Base-by-base conservation (phyloP, 2,329 filamentous ascomycete species). In the Claviceps sorghi region DNA sequence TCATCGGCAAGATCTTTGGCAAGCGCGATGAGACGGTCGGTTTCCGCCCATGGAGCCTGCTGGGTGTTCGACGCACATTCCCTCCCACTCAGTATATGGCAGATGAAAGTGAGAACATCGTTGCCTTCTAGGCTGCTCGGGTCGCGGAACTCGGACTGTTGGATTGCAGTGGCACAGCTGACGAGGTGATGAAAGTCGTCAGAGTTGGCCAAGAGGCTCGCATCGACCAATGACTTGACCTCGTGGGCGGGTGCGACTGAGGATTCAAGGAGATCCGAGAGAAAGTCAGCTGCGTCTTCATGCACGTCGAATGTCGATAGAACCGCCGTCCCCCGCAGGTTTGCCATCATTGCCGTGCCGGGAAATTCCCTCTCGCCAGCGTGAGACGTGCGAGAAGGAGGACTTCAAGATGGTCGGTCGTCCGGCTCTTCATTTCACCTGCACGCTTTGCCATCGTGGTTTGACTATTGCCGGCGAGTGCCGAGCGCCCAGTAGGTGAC, bases 121-220 rank as follows among this genome's bases (percentile, higher is more conserved):
- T 60, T 58, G 4, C 62, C 65, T 21, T 69, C 61, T 10, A 67
- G 58, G 30, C 56, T 58, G 4, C 54, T 48, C 5, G 50, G 51
- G 38, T 59, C 41, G 21, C 48, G 42, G 26, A 41, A 49, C 34
- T 54, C 54, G 26, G 49, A 36, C 36, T 56, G 52, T 38, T 55
- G 61, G n/a, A 65, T 59, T 8, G 63, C 63, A 49, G 48, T 58
- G 10, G 67, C 67, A 53, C 65, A 65, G 19, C 66, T 56, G n/a
- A 70, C 57, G 54, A 65, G 52, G 50, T 59, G 58, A 19, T 65
- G 51, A 63, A 66, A 70, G 48, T 67, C 61, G 46, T 70, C 59
- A 21, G 62, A 61, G 13, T 62, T 61, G 40, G 64, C 66, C 4
- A 62, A 51, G 22, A 70, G 56, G 51, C 65, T 69, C 43, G 61